Evolutionary conservation across 768 basidiomycete species (phyloP), one percentile per base, ranked within the genome.

Genomic region (Tylopilus intermedius): DNA sequence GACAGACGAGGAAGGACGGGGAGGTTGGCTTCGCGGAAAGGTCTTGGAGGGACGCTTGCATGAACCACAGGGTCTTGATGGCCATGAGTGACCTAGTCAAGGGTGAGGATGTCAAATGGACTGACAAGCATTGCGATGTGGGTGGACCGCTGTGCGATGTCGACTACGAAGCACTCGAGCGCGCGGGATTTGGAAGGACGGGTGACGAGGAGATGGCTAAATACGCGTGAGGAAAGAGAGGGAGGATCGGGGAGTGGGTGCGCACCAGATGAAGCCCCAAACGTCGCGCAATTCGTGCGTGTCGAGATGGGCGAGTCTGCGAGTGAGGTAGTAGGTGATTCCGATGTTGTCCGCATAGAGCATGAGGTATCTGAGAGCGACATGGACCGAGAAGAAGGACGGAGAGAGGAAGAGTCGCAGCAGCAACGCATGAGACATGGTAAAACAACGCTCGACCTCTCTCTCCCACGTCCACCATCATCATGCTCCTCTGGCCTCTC

Each of bases 81-180:
- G 26, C 22, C 26, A 45, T 59, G 32, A 62, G 59, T 14, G 45
- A 21, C 22, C 50, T 54, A 40, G 38, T 49, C 49, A 56, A 57
- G 29, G 18, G 41, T 55, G 33, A 58, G 44, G 58, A 65, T n/a
- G 48, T 53, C 54, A 55, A 48, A 60, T 33, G 32, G 44, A 83
- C 94, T 71, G 64, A 96, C 95, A 57, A 94, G 81, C 80, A 99
- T 88, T 50, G 94, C 92, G 48, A 97, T 83, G 69, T 98, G 96
- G 0, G 94, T 94, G 32, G 93, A 95, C 60, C 86, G 84, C 66
- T 92, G 88, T 4, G 88, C 87, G 51, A 86, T 79, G 49, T 94
- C 88, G 27, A 94, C 79, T 38, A 99, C 88, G 67, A 98, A 98
- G 57, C 85, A 88, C 71, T 99, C 95, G 46, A 99, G 76, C 13